Conservation (phyloP, 148 eudicot species). For the Selenicereus undatus region DNA sequence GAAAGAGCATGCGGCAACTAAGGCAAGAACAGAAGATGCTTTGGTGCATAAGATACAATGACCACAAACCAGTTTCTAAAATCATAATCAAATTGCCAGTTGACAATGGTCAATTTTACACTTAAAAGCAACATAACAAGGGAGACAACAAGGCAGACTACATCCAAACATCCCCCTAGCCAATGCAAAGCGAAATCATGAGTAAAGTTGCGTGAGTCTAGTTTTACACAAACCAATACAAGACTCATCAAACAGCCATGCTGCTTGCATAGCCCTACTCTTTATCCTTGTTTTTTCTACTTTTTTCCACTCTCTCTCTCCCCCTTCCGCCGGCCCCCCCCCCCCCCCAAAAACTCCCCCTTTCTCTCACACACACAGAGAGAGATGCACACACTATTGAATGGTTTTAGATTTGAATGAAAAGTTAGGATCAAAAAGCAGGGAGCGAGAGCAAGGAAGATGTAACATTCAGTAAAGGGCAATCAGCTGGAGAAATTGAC, state of each 20-base stretch:
- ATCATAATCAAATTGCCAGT: background rate
- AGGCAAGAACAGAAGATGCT: conserved; percentile 15
- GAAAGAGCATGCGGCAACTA: conserved; percentile 8
- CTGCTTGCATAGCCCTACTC: background rate
- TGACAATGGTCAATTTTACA: background rate
- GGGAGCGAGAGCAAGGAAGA: no score
- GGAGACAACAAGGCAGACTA: background rate
- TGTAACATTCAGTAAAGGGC: no score
- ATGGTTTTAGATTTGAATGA: no score
- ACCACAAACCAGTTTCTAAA: background rate
- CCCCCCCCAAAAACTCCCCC: no score
- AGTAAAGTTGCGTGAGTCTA: background rate
- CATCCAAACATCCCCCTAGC: background rate
- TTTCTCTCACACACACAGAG: no score
- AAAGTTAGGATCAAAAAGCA: no score
- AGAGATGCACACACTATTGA: no score
- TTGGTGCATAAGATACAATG: background rate
- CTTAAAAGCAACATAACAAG: background rate
- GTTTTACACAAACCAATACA: background rate
- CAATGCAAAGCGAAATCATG: background rate
- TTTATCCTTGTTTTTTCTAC: no score
- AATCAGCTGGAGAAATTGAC: no score
- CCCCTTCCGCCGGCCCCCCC: no score
- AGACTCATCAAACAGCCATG: background rate
- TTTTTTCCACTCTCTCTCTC: no score